Evolutionary conservation across 495 filamentous ascomycete genomes (phyloP).

Genomic region (Clavariopsis aquatica): DNA sequence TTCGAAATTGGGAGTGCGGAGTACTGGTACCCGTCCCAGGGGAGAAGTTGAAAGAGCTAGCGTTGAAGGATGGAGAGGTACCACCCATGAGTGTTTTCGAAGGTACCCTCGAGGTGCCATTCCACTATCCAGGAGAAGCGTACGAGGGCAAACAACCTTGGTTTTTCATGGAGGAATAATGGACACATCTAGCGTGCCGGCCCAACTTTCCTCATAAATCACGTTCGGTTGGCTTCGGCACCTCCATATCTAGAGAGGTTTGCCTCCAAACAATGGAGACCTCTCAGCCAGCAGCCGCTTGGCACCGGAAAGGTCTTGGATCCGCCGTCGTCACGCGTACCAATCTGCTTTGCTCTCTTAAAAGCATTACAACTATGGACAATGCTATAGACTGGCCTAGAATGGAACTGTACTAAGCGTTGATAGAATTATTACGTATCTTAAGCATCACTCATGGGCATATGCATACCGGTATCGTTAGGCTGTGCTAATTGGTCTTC

Average conservation of each 20-base stretch:
- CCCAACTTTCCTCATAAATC: not conserved
- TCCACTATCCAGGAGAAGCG: conserved; percentile 59
- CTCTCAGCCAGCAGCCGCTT: too few relatives aligned
- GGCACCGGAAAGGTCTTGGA: too few relatives aligned
- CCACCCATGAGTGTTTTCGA: conserved; percentile 57
- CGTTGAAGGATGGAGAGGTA: conserved; percentile 15
- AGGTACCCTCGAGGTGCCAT: conserved; percentile 66
- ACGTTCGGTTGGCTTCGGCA: not conserved
- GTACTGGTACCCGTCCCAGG: conserved; percentile 63
- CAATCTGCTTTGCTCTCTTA: too few relatives aligned
- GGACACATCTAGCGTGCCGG: not conserved
- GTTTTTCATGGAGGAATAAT: conserved; percentile 50
- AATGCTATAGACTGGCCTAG: too few relatives aligned
- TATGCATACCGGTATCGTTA: not conserved
- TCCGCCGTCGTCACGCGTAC: too few relatives aligned
- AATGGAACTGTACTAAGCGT: too few relatives aligned
- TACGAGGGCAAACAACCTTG: conserved; percentile 59
- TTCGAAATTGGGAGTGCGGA: conserved; percentile 96
- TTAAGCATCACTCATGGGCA: not conserved
- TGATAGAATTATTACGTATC: too few relatives aligned
- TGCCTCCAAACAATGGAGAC: too few relatives aligned
- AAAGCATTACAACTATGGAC: too few relatives aligned
- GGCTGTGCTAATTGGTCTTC: too few relatives aligned
- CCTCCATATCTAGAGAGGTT: not conserved
- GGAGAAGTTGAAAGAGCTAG: conserved; percentile 15